Evolutionary conservation across 345 rosid genomes (phyloP).

Genomic region (Hibiscus mutabilis): DNA sequence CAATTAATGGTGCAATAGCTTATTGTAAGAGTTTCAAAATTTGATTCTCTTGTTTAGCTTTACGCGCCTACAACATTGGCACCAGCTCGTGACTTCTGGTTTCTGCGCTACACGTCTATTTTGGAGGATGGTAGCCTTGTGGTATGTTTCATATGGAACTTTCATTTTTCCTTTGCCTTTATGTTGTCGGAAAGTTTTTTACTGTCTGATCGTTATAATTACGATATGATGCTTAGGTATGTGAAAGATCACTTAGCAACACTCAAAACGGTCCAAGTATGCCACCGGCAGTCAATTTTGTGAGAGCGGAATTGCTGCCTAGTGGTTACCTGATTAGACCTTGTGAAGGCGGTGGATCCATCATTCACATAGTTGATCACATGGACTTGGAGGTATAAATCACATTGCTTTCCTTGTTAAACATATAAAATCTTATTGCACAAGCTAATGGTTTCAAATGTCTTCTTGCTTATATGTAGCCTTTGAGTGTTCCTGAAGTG

Average conservation of each 20-base stretch:
- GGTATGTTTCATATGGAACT: slow-evolving; percentile 34
- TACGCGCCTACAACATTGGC: slow-evolving; percentile 96
- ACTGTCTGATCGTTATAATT: background rate
- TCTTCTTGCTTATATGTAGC: slow-evolving; percentile 36
- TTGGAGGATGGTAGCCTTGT: slow-evolving; percentile 97
- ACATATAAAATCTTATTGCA: background rate
- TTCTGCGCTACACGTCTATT: slow-evolving; percentile 89
- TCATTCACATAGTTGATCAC: slow-evolving; percentile 91
- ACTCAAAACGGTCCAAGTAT: slow-evolving; percentile 93
- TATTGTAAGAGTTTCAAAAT: background rate
- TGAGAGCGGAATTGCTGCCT: slow-evolving; percentile 86
- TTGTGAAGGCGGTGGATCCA: slow-evolving; percentile 99
- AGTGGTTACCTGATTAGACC: slow-evolving; percentile 94
- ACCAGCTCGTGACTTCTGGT: slow-evolving; percentile 98
- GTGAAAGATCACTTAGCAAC: slow-evolving; percentile 84
- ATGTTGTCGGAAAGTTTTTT: background rate
- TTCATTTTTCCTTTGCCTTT: background rate
- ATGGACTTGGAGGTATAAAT: slow-evolving; percentile 77
- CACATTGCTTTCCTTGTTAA: slow-evolving; percentile 14
- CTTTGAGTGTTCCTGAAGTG: slow-evolving; percentile 97
- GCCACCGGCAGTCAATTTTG: slow-evolving; percentile 91
- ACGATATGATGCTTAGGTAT: slow-evolving; percentile 36
- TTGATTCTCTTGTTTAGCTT: slow-evolving; percentile 36
- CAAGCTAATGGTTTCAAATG: background rate
- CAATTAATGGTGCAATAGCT: background rate